Percentiles rank a stretch among this genome's conserved stretches.
phyloP scores from a whole-genome alignment of 805 yeast genomes.

The Cyberlindnera sargentensis region DNA sequence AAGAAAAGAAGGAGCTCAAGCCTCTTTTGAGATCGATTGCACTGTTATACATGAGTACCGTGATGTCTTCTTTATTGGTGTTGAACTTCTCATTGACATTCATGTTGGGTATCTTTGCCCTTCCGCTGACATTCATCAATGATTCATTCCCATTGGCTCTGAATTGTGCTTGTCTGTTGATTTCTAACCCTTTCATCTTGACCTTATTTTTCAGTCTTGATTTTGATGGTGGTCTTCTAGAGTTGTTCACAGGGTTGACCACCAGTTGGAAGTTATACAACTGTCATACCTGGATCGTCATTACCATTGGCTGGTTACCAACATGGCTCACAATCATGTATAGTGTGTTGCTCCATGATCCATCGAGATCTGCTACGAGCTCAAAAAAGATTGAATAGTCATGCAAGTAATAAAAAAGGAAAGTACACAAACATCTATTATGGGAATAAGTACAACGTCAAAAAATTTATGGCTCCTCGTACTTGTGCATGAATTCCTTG shows the following conservation, averaged over 20 bases:
- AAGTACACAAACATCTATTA: background rate
- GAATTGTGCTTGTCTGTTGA: conserved; percentile 30
- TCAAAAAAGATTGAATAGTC: conserved; percentile 3
- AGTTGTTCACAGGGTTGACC: conserved; percentile 41
- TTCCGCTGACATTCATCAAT: conserved; percentile 63
- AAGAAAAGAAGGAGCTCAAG: conserved; percentile 9
- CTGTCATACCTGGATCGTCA: conserved; percentile 80
- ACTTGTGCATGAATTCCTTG: conserved; percentile 44
- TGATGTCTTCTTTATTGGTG: conserved; percentile 66
- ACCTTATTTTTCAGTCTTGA: conserved; percentile 24
- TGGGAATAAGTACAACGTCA: no score
- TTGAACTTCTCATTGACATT: conserved; percentile 81
- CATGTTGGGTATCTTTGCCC: conserved; percentile 56
- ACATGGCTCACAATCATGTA: conserved; percentile 51
- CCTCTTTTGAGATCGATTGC: conserved; percentile 35
- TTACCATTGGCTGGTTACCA: conserved; percentile 76
- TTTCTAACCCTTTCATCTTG: conserved; percentile 48
- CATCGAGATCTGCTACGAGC: background rate
- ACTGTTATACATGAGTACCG: conserved; percentile 56
- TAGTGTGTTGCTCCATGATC: conserved; percentile 16
- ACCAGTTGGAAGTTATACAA: conserved; percentile 62
- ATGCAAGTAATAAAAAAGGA: background rate
- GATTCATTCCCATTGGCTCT: conserved; percentile 7
- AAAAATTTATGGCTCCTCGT: background rate
- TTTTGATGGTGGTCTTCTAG: conserved; percentile 13